Percentiles rank a stretch among this genome's conserved stretches.
phyloP scores from a whole-genome alignment of 208 protist genomes.

The Trypanosoma mega region DNA sequence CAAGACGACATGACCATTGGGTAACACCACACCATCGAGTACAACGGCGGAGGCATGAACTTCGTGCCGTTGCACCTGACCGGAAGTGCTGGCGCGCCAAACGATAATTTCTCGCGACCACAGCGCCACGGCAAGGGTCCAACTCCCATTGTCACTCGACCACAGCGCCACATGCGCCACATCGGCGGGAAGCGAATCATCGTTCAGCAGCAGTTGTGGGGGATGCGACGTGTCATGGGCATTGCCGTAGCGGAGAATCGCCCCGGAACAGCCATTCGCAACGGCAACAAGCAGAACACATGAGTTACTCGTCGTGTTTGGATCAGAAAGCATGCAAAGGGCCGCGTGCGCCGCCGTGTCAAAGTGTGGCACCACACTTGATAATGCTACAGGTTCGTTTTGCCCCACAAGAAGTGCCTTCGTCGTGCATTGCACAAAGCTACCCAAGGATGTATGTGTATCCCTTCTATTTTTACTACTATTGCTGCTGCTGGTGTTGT shows the following conservation, averaged over 20 bases:
- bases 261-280: background rate
- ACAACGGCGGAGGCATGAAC: slow-evolving; percentile 9
- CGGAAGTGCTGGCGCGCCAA: slow-evolving; percentile 2
- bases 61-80: background rate
- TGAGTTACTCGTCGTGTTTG: too few species aligned
- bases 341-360: slow-evolving; percentile 16
- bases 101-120: slow-evolving; percentile 26
- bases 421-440: slow-evolving; percentile 26
- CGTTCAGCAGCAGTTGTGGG: background rate
- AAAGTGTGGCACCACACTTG: slow-evolving; percentile 9
- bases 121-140: slow-evolving; percentile 20
- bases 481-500: background rate
- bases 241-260: slow-evolving; percentile 9
- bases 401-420: too few species aligned
- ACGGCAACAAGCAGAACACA: slow-evolving; percentile 17
- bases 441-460: background rate
- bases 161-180: slow-evolving; percentile 25
- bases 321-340: slow-evolving; percentile 4
- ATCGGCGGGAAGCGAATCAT: slow-evolving; percentile 8
- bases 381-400: background rate
- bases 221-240: too few species aligned
- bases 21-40: background rate
- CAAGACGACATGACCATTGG: too few species aligned
- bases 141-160: background rate
- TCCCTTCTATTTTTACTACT: too few species aligned